Evolutionary conservation across 257 asterid genomes (phyloP).

Genomic region (Datura wrightii): DNA sequence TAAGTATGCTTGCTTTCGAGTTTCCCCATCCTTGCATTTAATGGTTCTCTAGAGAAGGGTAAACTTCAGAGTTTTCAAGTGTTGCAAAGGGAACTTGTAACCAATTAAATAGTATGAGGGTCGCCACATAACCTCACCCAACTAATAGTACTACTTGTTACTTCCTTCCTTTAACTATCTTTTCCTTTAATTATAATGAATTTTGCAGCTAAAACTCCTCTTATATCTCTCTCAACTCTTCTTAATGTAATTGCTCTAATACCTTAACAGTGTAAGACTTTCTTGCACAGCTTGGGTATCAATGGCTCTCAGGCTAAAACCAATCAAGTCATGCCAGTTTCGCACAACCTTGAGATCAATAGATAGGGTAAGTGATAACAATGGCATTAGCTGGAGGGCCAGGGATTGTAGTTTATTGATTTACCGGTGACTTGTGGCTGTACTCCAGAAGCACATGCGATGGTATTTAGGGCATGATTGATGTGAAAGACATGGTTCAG

Average conservation of each 20-base stretch:
- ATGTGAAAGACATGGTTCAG: constrained; percentile 4
- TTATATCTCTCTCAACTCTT: background rate
- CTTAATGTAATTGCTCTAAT: background rate
- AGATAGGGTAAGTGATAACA: background rate
- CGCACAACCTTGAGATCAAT: background rate
- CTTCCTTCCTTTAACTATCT: background rate
- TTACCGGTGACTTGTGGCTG: background rate
- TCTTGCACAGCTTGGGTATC: background rate
- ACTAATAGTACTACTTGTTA: background rate
- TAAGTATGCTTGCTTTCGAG: background rate
- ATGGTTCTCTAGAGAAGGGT: background rate
- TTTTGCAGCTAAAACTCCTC: background rate
- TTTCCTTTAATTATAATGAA: background rate
- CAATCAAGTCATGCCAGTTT: background rate
- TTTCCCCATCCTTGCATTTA: background rate
- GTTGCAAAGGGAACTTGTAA: background rate
- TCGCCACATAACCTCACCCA: background rate
- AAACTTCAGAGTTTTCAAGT: background rate
- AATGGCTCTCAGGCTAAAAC: background rate
- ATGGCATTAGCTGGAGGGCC: background rate
- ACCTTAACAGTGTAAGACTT: background rate
- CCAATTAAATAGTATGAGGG: background rate
- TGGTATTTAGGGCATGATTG: background rate
- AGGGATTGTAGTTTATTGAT: background rate
- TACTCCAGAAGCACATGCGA: background rate